phyloP scores from a whole-genome alignment of 1,139 yeast species.

The Candida freyschussii region DNA sequence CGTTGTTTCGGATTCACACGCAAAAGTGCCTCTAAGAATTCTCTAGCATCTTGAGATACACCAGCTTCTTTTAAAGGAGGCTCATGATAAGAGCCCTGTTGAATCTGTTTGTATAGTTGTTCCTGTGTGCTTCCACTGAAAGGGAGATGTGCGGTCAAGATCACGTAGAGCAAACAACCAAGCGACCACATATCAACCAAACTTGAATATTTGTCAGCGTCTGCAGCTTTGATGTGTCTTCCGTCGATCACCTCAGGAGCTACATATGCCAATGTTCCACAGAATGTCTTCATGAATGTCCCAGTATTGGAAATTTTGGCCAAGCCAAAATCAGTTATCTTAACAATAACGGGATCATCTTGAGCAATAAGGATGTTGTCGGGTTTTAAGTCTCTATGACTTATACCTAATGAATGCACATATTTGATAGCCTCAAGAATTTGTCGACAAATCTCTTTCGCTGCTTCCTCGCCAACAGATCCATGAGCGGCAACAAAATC shows the following conservation, averaged over 20 bases:
- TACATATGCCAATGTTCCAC: constrained; percentile 86
- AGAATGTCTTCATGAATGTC: constrained; percentile 78
- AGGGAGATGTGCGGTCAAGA: constrained; percentile 87
- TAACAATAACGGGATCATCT: constrained; percentile 85
- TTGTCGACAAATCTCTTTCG: constrained; percentile 80
- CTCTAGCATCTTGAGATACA: constrained; percentile 59
- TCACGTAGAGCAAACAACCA: constrained; percentile 87
- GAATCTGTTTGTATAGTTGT: constrained; percentile 70
- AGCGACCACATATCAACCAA: constrained; percentile 95
- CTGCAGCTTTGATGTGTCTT: constrained; percentile 33
- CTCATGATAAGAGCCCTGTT: constrained; percentile 73
- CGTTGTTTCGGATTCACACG: constrained; percentile 72
- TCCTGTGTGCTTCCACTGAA: constrained; percentile 91
- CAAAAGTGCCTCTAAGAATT: constrained; percentile 61
- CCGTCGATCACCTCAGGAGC: constrained; percentile 94
- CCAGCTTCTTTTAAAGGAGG: constrained; percentile 69
- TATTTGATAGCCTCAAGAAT: constrained; percentile 79
- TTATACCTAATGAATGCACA: constrained; percentile 83
- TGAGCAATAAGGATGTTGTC: constrained; percentile 88
- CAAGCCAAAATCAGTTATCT: constrained; percentile 89
- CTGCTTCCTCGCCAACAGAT: constrained; percentile 84
- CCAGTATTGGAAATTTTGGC: constrained; percentile 78
- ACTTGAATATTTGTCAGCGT: constrained; percentile 59
- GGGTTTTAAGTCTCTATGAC: constrained; percentile 90
- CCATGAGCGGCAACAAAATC: constrained; percentile 91